Conservation (phyloP, 768 basidiomycete species). For the Hebeloma cylindrosporum region DNA sequence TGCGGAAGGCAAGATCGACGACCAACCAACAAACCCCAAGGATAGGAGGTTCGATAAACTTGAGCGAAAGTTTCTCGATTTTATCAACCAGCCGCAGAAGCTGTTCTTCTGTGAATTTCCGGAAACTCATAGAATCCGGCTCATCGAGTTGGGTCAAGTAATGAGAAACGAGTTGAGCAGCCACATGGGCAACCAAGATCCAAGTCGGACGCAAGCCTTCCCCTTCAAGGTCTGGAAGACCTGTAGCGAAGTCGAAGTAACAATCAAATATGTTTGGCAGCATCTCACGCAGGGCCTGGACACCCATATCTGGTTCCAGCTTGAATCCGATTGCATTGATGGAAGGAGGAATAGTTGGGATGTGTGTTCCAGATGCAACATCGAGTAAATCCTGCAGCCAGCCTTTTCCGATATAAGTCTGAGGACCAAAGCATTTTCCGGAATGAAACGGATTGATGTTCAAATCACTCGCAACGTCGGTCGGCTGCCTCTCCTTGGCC, state of each 20-base stretch:
- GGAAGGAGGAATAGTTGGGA: constrained; percentile 30
- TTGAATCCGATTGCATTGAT: constrained; percentile 39
- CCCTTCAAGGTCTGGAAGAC: constrained; percentile 35
- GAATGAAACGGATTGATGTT: constrained; percentile 48
- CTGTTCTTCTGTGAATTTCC: constrained; percentile 34
- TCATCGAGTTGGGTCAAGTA: constrained; percentile 35
- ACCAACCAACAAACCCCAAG: constrained; percentile 61
- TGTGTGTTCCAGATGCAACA: constrained; percentile 29
- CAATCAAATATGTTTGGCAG: constrained; percentile 49
- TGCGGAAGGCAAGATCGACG: constrained; percentile 55
- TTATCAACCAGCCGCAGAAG: constrained; percentile 37
- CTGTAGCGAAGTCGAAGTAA: constrained; percentile 38
- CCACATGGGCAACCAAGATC: constrained; percentile 43
- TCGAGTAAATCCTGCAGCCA: constrained; percentile 57
- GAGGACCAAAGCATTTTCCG: constrained; percentile 49
- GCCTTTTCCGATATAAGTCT: constrained; percentile 61
- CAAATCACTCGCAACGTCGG: constrained; percentile 46
- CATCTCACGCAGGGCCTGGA: constrained; percentile 43
- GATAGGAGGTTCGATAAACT: constrained; percentile 37
- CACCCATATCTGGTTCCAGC: constrained; percentile 42
- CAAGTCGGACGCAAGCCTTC: constrained; percentile 35
- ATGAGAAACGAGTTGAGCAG: constrained; percentile 42
- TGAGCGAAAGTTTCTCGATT: constrained; percentile 36
- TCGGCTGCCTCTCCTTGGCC: constrained; percentile 1
- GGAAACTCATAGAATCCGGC: constrained; percentile 30